A percentile compares a stretch with the other conserved stretches of the same genome.
Evolutionary conservation across 2,329 filamentous ascomycete species (phyloP).

Genomic region (Aspergillus flavus): DNA sequence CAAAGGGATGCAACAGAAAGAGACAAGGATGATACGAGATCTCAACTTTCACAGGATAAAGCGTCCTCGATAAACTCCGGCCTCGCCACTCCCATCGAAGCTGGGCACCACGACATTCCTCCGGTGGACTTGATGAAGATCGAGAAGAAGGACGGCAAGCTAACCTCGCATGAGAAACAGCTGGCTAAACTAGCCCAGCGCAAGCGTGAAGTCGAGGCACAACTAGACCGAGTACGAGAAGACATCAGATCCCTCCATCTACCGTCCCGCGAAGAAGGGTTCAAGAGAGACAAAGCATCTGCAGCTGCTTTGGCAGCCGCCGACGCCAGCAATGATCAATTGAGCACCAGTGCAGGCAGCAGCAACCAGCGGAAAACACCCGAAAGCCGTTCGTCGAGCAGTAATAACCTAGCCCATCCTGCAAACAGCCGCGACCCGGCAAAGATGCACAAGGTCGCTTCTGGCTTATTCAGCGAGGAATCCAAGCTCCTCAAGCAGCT

Average conservation of each 20-base stretch:
- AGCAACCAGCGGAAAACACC: slow-evolving; percentile 8
- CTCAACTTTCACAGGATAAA: slow-evolving; percentile 17
- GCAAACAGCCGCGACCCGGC: slow-evolving; percentile 24
- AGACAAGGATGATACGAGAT: slow-evolving; percentile 12
- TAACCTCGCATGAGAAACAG: slow-evolving; percentile 45
- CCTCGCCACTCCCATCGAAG: slow-evolving; percentile 22
- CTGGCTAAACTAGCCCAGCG: slow-evolving; percentile 45
- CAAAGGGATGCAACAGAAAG: background rate
- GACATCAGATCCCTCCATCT: slow-evolving; percentile 36
- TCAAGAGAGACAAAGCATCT: slow-evolving; percentile 16
- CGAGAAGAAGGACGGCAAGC: slow-evolving; percentile 32
- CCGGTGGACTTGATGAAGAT: slow-evolving; percentile 29
- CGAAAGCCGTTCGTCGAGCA: slow-evolving; percentile 17
- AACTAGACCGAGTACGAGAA: slow-evolving; percentile 38
- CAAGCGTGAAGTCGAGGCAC: slow-evolving; percentile 42
- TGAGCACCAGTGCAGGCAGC: slow-evolving; percentile 19
- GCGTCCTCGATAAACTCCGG: slow-evolving; percentile 24
- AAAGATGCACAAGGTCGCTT: slow-evolving; percentile 32
- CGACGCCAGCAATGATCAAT: slow-evolving; percentile 22
- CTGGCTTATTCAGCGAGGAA: slow-evolving; percentile 35
- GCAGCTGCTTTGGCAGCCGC: slow-evolving; percentile 14
- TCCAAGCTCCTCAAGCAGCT: slow-evolving; percentile 42
- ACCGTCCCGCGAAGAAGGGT: slow-evolving; percentile 3
- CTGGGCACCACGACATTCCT: slow-evolving; percentile 23
- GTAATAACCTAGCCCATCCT: slow-evolving; percentile 15